Evolutionary conservation across 768 basidiomycete species (phyloP), one percentile per base, ranked within the genome.

Genomic region (Tephrocybe rancida): DNA sequence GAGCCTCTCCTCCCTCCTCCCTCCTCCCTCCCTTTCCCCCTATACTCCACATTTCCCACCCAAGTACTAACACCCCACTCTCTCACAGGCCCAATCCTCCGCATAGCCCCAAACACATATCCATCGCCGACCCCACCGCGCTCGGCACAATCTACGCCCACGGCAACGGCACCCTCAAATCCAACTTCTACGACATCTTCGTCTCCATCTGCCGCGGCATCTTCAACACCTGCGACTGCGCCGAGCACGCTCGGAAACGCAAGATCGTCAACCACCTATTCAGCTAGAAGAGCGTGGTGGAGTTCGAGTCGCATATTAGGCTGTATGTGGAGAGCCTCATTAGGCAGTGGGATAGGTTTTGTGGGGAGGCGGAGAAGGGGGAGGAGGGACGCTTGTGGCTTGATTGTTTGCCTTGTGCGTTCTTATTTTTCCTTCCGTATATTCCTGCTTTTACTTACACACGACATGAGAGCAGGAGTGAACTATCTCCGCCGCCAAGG

Each of bases 251-350:
- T 5, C 84, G 93, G 38, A 96, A 95, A 72, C 86, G 92, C 73
- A 96, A 96, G 73, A 90, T 97, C 55, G 82, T 96, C 42, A 87
- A 90, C 0, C 84, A 90, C 64, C 87, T 92, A 61, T 91, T 91
- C 70, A 86, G 87, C 1, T 87, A 89, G 65, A 94, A 94, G 74
- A 90, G 70, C 50, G 91, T 96, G 3, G 66, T 90, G 54, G 89
- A 92, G 60, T 95, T 96, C 55, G 92, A 95, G 67, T 89, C 90
- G 0, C 83, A 91, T 55, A 82, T 93, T 49, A 74, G 81, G 3
- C 62, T 73, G 1, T 84, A 89, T 60, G 79, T 93, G 18, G 67
- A 64, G 1, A 71, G 79, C 47, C 70, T 95, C 51, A 66, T 92
- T 54, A 66, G 66, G 14, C 89, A 92, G 62, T 94, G 91, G 90